Conservation (phyloP, 441 rosid genomes). For the Raphanus hybrid region DNA sequence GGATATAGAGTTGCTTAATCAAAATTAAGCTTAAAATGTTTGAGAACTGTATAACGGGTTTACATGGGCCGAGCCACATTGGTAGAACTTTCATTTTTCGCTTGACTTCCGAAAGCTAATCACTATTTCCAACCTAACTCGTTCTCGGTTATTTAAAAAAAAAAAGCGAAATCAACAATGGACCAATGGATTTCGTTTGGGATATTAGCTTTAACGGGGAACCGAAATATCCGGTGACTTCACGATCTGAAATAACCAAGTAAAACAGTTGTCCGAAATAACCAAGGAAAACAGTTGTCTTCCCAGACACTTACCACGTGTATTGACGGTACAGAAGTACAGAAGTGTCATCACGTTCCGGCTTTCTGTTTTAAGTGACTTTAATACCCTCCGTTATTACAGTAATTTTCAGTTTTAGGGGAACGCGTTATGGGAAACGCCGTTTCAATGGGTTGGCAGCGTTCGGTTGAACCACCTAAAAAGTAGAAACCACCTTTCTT, state of each 20-base stretch:
- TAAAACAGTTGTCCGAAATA: conserved; percentile 25
- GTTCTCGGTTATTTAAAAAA: conserved; percentile 36
- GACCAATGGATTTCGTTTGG: conserved; percentile 42
- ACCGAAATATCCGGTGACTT: conserved; percentile 46
- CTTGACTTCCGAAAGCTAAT: conserved; percentile 44
- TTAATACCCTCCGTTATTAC: conserved; percentile 32
- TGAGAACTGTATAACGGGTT: conserved; percentile 28
- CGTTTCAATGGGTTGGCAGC: conserved; percentile 64
- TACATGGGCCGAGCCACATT: conserved; percentile 37
- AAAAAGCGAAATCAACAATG: conserved; percentile 15
- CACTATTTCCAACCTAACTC: conserved; percentile 48
- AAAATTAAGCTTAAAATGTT: background rate
- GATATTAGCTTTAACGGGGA: conserved; percentile 36
- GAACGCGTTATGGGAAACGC: conserved; percentile 64
- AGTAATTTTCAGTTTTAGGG: conserved; percentile 20
- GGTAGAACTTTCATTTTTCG: conserved; percentile 53
- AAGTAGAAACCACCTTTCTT: conserved; percentile 62
- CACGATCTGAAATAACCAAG: conserved; percentile 39
- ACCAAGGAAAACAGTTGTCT: conserved; percentile 22
- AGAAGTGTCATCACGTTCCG: conserved; percentile 52
- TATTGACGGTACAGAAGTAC: background rate
- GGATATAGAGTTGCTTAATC: conserved; percentile 36
- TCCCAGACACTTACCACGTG: conserved; percentile 53
- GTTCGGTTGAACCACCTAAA: conserved; percentile 99
- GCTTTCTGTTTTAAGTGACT: conserved; percentile 43